These are phyloP conservation scores for Penicillium sp. DNA, from an alignment of 2,329 filamentous ascomycete genomes.

Conservation along the genomic window DNA sequence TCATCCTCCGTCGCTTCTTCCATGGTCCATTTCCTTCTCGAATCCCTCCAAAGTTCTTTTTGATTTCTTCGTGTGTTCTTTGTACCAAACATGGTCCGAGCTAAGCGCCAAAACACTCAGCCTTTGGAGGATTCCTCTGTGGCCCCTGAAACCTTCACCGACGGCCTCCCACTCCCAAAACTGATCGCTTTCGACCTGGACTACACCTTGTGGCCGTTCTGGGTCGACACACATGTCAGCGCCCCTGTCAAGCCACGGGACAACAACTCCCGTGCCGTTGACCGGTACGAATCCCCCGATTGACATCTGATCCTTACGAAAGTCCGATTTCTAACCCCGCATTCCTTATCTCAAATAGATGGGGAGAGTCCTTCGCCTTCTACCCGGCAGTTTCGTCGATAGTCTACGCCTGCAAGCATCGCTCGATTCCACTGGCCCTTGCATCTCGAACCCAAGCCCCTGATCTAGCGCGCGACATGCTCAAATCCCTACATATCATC, in stretches of 20 bases:
- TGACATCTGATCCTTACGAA: neutral
- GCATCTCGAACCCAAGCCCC: slow-evolving; percentile 80
- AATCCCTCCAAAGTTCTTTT: neutral
- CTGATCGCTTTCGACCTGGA: slow-evolving; percentile 93
- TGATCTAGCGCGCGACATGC: slow-evolving; percentile 74
- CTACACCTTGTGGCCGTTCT: slow-evolving; percentile 99
- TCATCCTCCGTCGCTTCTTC: neutral
- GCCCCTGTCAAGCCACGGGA: slow-evolving; percentile 67
- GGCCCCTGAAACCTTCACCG: slow-evolving; percentile 57
- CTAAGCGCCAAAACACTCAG: slow-evolving; percentile 36
- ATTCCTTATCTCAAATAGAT: slow-evolving; percentile 29
- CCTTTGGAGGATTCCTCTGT: slow-evolving; percentile 37
- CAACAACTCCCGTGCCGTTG: slow-evolving; percentile 46
- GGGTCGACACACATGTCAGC: slow-evolving; percentile 89
- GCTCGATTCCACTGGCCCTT: slow-evolving; percentile 61
- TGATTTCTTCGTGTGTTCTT: neutral
- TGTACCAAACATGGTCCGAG: slow-evolving; percentile 29
- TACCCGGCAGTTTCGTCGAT: slow-evolving; percentile 68
- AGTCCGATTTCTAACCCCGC: neutral
- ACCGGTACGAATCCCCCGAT: slow-evolving; percentile 32
- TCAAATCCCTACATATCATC: slow-evolving; percentile 68
- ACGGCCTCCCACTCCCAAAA: slow-evolving; percentile 70
- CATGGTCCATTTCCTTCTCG: neutral
- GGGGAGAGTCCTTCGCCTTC: slow-evolving; percentile 67
- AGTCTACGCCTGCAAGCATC: slow-evolving; percentile 59